Conservation (phyloP, 2,329 filamentous ascomycete genomes). For the Chaetoscypha palmicola region DNA sequence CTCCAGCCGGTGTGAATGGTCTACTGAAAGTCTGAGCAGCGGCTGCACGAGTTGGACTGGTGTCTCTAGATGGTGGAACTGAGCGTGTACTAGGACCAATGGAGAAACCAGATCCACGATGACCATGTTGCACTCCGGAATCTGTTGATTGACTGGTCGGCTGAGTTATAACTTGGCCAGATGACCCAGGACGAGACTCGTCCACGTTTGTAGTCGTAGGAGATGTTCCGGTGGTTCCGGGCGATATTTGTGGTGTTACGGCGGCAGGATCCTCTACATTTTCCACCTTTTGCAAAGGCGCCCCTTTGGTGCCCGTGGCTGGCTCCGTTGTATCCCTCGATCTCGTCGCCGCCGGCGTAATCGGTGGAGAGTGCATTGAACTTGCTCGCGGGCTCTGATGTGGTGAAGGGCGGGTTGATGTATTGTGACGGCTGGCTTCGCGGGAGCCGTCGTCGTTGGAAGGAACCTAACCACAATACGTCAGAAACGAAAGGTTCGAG, state of each 20-base stretch:
- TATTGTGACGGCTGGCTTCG: constrained; percentile 57
- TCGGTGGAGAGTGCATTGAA: constrained; percentile 76
- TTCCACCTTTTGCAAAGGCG: constrained; percentile 33
- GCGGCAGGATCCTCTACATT: constrained; percentile 38
- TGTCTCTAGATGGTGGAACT: constrained; percentile 51
- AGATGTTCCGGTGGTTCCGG: constrained; percentile 43
- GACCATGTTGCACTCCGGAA: constrained; percentile 13
- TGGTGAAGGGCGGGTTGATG: constrained; percentile 58
- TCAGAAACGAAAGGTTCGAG: constrained; percentile 13
- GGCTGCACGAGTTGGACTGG: constrained; percentile 56
- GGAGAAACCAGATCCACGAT: constrained; percentile 22
- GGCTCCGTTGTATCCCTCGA: constrained; percentile 42
- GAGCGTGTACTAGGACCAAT: constrained; percentile 36
- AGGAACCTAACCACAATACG: constrained; percentile 38
- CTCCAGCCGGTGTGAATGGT: constrained; percentile 71
- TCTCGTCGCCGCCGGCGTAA: constrained; percentile 76
- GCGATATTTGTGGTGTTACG: constrained; percentile 64
- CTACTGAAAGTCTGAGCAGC: constrained; percentile 61
- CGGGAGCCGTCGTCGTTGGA: constrained; percentile 52
- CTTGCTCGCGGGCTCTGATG: constrained; percentile 59
- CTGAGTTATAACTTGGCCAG: constrained; percentile 22
- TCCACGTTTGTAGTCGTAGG: constrained; percentile 31
- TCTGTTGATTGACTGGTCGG: constrained; percentile 22
- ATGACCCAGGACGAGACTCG: constrained; percentile 29
- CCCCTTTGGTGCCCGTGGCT: constrained; percentile 30